A percentile compares a stretch with the other conserved stretches of the same genome.
phyloP scores from a whole-genome alignment of 2,329 filamentous ascomycete species.

The Rhynchosporium graminicola region DNA sequence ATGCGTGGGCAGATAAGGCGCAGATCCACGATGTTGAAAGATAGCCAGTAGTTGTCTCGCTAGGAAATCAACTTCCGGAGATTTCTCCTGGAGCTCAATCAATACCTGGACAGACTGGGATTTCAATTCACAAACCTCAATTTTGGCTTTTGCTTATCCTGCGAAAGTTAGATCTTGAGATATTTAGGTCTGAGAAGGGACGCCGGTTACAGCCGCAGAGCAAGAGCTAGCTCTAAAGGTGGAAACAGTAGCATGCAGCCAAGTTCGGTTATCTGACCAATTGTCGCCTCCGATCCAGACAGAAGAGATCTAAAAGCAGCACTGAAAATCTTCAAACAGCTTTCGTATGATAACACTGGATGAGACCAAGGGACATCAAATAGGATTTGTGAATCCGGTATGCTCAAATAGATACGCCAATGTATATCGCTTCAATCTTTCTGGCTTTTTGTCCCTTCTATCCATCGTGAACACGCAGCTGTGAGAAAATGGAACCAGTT shows the following conservation, averaged over 20 bases:
- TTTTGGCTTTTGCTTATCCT: background rate
- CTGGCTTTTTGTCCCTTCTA: too few species aligned
- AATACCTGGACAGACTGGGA: too few species aligned
- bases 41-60: background rate
- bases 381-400: too few species aligned
- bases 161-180: background rate
- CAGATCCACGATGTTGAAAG: background rate
- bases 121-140: background rate
- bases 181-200: background rate
- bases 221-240: background rate
- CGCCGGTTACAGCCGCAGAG: constrained; percentile 1
- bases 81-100: too few species aligned
- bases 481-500: too few species aligned
- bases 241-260: constrained; percentile 13
- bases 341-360: too few species aligned
- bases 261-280: constrained; percentile 13
- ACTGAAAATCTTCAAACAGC: too few species aligned
- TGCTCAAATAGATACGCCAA: too few species aligned
- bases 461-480: too few species aligned
- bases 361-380: too few species aligned
- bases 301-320: too few species aligned
- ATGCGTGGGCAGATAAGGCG: constrained; percentile 4
- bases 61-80: background rate
- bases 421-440: too few species aligned
- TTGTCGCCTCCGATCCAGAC: background rate